These are phyloP conservation scores for Pneumocystis jirovecii DNA, from an alignment of 1,139 yeast genomes.

Conservation along the genomic window DNA sequence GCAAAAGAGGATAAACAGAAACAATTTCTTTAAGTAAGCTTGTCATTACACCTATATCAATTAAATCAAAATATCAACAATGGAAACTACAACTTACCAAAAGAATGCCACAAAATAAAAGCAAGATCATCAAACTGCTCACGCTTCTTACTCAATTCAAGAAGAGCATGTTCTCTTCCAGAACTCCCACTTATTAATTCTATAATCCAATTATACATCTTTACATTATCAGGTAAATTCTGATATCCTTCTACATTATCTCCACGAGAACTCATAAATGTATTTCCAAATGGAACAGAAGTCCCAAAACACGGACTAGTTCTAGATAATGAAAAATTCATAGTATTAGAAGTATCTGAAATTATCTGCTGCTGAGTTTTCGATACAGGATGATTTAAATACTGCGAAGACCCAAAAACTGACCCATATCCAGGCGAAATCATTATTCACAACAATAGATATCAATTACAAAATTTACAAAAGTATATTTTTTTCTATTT, in stretches of 20 bases:
- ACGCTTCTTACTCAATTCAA: conserved; percentile 83
- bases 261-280: not conserved
- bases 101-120: conserved; percentile 83
- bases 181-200: conserved; percentile 37
- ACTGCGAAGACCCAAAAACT: not conserved
- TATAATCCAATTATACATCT: conserved; percentile 78
- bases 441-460: not conserved
- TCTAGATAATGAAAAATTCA: not conserved
- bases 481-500: not conserved
- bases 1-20: conserved; percentile 72
- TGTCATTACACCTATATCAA: conserved; percentile 56
- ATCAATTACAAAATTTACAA: not conserved
- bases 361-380: not conserved
- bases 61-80: not conserved
- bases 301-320: not conserved
- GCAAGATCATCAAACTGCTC: conserved; percentile 93
- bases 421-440: not conserved
- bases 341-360: not conserved
- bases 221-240: conserved; percentile 44
- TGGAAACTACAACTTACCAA: conserved; percentile 27
- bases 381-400: not conserved
- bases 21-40: conserved; percentile 78
- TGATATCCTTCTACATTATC: not conserved
- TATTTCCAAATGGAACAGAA: not conserved
- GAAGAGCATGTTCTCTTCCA: conserved; percentile 77